Evolutionary conservation across 352 stramenopile species (phyloP).

Genomic region (Halophytophthora batemanensis): DNA sequence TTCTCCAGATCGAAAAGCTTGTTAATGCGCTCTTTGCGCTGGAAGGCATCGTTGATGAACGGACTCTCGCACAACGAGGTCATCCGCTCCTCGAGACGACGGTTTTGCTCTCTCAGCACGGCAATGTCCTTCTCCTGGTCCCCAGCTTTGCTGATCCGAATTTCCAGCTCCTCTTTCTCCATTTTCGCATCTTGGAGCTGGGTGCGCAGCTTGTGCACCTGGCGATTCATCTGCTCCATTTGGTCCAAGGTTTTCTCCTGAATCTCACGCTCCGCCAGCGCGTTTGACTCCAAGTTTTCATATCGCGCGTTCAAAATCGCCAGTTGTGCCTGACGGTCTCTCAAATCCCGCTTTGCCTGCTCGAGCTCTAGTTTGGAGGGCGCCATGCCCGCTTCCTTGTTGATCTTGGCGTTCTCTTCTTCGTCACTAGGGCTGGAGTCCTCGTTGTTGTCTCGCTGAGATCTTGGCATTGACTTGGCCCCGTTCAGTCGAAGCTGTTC

Average conservation of each 20-base stretch:
- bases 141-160: slow-evolving; percentile 46
- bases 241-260: slow-evolving; percentile 86
- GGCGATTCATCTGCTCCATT: slow-evolving; percentile 90
- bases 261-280: slow-evolving; percentile 80
- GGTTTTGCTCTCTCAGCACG: slow-evolving; percentile 78
- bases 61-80: slow-evolving; percentile 90
- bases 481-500: slow-evolving; percentile 37
- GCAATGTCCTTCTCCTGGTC: slow-evolving; percentile 83
- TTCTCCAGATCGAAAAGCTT: slow-evolving; percentile 87
- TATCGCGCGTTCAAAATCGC: slow-evolving; percentile 87
- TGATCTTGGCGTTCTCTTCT: slow-evolving; percentile 16
- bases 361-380: slow-evolving; percentile 31
- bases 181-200: slow-evolving; percentile 75
- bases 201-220: slow-evolving; percentile 85
- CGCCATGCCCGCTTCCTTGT: slow-evolving; percentile 5
- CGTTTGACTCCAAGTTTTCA: slow-evolving; percentile 86
- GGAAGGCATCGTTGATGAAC: slow-evolving; percentile 92
- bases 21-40: slow-evolving; percentile 83
- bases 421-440: slow-evolving; percentile 26
- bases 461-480: slow-evolving; percentile 6
- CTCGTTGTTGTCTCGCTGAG: slow-evolving; percentile 34
- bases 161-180: slow-evolving; percentile 79
- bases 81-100: slow-evolving; percentile 88
- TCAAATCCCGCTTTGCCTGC: slow-evolving; percentile 71
- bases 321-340: slow-evolving; percentile 79